Evolutionary conservation across 768 basidiomycete species (phyloP), one percentile per base, ranked within the genome.

Genomic region (Lactifluus subvellereus): DNA sequence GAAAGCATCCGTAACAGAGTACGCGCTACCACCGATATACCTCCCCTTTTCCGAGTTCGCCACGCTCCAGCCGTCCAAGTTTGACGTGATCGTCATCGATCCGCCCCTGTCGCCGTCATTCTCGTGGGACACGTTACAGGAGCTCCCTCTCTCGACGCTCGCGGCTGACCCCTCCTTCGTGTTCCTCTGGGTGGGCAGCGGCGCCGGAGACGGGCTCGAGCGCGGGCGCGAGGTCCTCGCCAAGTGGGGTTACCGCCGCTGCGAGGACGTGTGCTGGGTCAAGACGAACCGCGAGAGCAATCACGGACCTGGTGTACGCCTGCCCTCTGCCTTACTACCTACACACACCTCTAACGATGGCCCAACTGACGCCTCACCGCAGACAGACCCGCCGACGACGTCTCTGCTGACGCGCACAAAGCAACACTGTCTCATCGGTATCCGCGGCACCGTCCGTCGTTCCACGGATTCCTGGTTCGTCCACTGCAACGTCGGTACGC

Each of bases 211-310:
- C 54, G 97, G 94, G 0, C 79, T 99, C 33, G 97, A 99, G 72
- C 80, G 88, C 38, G 97, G 97, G 0, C 77, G 95, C 38, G 96
- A 98, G 73, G 78, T 95, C 32, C 80, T 99, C 43, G 89, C 87
- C 1, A 89, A 85, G 73, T 99, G 96, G 95, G 97, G 96, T 4
- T 96, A 94, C 71, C 78, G 94, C 48, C 76, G 97, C 55, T 97
- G 94, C 69, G 97, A 99, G 70, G 97, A 99, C 71, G 91, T 99
- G n/a, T 91, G 97, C 5, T 98, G 94, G 95, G 88, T 97, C 60
- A 94, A 93, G 77, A 95, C 93, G 51, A 99, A 98, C 72, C 81
- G 81, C 62, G 79, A 75, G 22, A 80, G 77, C 27, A 89, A 89
- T 72, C 78, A 78, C 16, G 90, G 90, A 2, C 87, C 92, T 57